Evolutionary conservation across 768 basidiomycete genomes (phyloP), one percentile per base, ranked within the genome.

Genomic region (Grammothele lineata): DNA sequence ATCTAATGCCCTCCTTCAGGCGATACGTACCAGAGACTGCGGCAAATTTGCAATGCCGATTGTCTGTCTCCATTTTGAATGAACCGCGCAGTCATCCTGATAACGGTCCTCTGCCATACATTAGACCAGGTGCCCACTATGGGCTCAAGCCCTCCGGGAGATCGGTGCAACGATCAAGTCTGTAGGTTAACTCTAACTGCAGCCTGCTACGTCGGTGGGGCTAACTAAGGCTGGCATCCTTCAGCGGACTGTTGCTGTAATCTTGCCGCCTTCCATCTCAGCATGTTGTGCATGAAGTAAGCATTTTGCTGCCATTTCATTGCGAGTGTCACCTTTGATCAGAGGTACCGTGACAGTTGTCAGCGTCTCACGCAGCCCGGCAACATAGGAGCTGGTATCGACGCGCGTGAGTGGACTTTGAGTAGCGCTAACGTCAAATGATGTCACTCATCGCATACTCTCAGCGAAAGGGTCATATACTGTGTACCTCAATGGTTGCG

Each of bases 281-380:
- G 55, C 41, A 56, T 56, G 55, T 39, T 56, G 8, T 56, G 55
- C 36, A 50, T 51, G 48, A 57, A 57, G 55, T 57, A 37, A 4
- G 55, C 36, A 15, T 7, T 26, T 1, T 22, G 11, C 12, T 40
- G 33, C 2, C 17, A 12, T 7, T 5, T 18, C 14, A 38, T n/a
- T n/a, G n/a, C n/a, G n/a, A n/a, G n/a, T n/a, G 18, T 21, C 4
- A 18, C n/a, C 5, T 1, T 15, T 19, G n/a, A n/a, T n/a, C n/a
- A n/a, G n/a, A n/a, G n/a, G n/a, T n/a, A n/a, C n/a, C n/a, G n/a
- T n/a, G n/a, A n/a, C n/a, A 57, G 55, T 43, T 57, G 55, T 34
- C 55, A 57, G 25, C 46, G 35, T n/a, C 44, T 43, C 19, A 26
- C 41, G 12, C 5, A 18, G 10, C 21, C 21, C 4, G 46, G 23